Base-by-base conservation (phyloP, 108 stramenopile species). In the Stephanodiscus minutulus region DNA sequence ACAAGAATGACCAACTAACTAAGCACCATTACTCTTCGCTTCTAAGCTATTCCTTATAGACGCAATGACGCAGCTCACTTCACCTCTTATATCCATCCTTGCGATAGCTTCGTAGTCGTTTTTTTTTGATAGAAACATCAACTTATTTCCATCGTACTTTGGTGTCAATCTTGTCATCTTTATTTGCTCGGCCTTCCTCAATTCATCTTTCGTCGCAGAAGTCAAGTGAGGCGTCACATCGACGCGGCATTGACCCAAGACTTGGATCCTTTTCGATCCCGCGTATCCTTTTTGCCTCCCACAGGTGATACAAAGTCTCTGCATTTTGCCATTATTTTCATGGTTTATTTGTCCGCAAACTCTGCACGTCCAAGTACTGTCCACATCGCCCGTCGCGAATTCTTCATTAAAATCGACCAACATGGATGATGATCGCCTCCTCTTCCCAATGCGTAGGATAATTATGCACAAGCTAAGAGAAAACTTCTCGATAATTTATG, bases 71-170 rank as follows among this genome's bases (percentile, higher is more conserved):
- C 27, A 29, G 10, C 1, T 56, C 7, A 56, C 55, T 25, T 56
- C 55, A 29, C 29, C 24, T 25, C 6, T 56, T 15, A 56, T 29
- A 0, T 12, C 27, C 29, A 17, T 29, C 55, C 55, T 56, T 56
- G 55, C 55, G 6, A 25, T 56, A 7, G 28, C 55, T 56, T 56
- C 55, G 24, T 56, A 29, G 24, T 56, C 55, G 24, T 27, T 10
- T 56, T 29, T 56, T 5, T 2, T 56, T 25, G 55, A 56, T 27
- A 56, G 24, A 25, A 56, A 56, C 55, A 56, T 6, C 24, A 29
- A 28, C 15, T 29, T 20, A 27, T 56, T 56, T 56, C 8, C 55
- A 20, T 5, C 22, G 27, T 28, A 56, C 9, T 29, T 56, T 4
- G 12, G 10, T 29, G n/a, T 2, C 7, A 15, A 15, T 48, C 18